Evolutionary conservation across 306 rosid genomes (phyloP), one percentile per base, ranked within the genome.

Genomic region (Lotus japonicus): DNA sequence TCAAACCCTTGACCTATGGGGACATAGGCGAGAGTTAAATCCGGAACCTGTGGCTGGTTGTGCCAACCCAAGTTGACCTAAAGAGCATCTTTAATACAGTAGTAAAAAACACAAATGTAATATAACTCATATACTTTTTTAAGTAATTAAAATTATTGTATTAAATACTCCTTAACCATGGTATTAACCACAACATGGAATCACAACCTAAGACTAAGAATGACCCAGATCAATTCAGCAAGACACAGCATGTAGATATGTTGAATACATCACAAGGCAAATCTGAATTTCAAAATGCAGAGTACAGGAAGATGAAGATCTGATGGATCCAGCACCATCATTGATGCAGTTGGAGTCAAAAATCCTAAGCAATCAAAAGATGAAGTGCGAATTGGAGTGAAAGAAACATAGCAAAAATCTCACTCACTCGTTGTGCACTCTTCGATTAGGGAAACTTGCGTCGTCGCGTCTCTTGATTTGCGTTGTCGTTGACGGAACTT

Each of bases 361-460:
- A 52, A 73, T 61, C 46, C 79, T 4, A 26, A n/a, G 14, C 4
- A 72, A 31, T 36, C 46, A 11, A 74, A 19, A 64, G n/a, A 52
- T 16, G 13, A 44, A 55, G 11, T 12, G 10, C 41, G 15, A 9
- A 49, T 12, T 7, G 26, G 13, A 11, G 62, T 70, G 38, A 69
- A 46, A 46, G 4, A 9, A 9, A 39, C 1, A 39, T 26, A 64
- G 58, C 45, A 15, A 31, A 33, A 49, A 48, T 9, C 71, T 10
- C 9, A 66, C 71, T 50, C 71, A 66, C 71, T 49, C n/a, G 58
- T 67, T 38, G n/a, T 21, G 39, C 63, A 19, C 63, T 13, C 13
- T 8, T 23, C 41, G 23, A 67, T 36, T 51, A 5, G 39, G 39
- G 19, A 21, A 50, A 19, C 12, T 28, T 3, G 36, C 31, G 51